These are phyloP conservation scores for Pugionium dolabratum DNA, from an alignment of 345 rosid species.

Conservation along the genomic window DNA sequence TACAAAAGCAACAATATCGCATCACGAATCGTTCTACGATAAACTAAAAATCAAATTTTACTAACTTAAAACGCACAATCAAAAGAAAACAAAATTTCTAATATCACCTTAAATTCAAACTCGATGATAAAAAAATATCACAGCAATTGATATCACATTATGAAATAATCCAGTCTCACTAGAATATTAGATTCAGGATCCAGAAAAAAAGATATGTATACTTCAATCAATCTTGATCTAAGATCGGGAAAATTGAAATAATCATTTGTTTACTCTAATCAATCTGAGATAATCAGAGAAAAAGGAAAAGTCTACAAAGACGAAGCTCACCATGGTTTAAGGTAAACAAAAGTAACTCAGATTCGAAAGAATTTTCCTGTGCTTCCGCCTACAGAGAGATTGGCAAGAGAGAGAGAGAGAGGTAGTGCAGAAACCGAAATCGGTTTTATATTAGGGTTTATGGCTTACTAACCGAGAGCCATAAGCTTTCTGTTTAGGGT, in stretches of 20 bases:
- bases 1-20: neutral
- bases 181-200: neutral
- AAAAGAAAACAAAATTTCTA: neutral
- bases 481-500: constrained; percentile 22
- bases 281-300: neutral
- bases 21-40: too few relatives aligned
- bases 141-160: neutral
- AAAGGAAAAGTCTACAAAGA: neutral
- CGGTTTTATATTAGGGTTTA: constrained; percentile 36
- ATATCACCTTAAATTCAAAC: neutral
- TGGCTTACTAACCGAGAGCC: neutral
- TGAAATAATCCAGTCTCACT: neutral
- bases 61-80: neutral
- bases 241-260: neutral
- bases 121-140: neutral
- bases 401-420: constrained; percentile 4
- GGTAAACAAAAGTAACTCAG: neutral
- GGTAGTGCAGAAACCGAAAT: neutral
- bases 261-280: neutral
- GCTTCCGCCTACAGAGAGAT: constrained; percentile 18
- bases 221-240: neutral
- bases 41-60: neutral
- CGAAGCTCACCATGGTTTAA: constrained; percentile 32
- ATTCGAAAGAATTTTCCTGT: neutral
- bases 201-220: neutral